phyloP scores from a whole-genome alignment of 441 rosid species.

The Jatropha podagrica region DNA sequence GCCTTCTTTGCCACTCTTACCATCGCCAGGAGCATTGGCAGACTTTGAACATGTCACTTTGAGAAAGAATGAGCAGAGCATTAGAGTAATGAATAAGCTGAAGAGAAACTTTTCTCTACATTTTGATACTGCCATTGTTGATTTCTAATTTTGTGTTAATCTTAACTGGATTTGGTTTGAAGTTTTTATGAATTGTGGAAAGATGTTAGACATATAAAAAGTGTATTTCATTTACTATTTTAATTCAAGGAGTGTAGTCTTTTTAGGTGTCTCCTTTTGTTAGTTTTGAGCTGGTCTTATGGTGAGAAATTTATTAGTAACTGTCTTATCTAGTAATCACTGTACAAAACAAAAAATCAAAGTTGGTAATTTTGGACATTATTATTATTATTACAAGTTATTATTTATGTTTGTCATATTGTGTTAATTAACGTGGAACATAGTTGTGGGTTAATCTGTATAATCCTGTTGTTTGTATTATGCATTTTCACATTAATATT shows the following conservation, averaged over 20 bases:
- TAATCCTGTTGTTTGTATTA: too few relatives aligned
- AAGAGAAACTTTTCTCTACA: conserved; percentile 21
- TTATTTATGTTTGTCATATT: too few relatives aligned
- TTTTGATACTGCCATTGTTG: conserved; percentile 25
- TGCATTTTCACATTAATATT: too few relatives aligned
- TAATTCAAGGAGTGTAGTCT: neutral
- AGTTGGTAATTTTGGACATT: too few relatives aligned
- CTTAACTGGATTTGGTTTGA: neutral
- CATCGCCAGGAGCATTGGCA: neutral
- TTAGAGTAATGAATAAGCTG: conserved; percentile 17
- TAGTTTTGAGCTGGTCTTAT: neutral
- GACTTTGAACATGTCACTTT: conserved; percentile 2
- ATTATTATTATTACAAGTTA: too few relatives aligned
- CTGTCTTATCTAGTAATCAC: too few relatives aligned
- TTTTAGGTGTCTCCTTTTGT: neutral
- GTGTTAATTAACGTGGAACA: too few relatives aligned
- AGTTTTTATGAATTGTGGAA: neutral
- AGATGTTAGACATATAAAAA: neutral
- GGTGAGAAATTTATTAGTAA: neutral
- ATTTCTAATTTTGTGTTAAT: neutral
- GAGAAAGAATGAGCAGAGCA: conserved; percentile 11
- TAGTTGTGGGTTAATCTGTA: too few relatives aligned
- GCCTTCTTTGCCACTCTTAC: neutral
- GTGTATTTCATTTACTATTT: neutral
- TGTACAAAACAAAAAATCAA: too few relatives aligned